Evolutionary conservation across 129 eudicot genomes (phyloP).

Genomic region (Tanacetum coccineum): DNA sequence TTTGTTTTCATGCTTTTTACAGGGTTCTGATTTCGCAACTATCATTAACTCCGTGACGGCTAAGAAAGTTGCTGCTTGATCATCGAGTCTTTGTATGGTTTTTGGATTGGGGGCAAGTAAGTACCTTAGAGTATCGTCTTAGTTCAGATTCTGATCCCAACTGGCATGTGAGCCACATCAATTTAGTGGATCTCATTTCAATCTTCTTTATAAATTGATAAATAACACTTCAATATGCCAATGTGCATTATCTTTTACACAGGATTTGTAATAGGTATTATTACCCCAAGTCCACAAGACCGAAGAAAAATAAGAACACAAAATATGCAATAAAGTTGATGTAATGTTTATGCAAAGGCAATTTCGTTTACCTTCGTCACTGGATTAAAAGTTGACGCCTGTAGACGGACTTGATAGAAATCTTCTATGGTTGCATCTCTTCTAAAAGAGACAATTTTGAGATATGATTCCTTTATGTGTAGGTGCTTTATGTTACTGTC

Average conservation of each 20-base stretch:
- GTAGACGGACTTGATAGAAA: background rate
- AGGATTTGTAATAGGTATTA: slow-evolving; percentile 26
- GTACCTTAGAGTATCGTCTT: slow-evolving; percentile 25
- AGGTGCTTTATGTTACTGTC: too few species aligned
- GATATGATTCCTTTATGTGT: too few species aligned
- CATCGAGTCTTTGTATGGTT: slow-evolving; percentile 18
- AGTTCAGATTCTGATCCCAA: slow-evolving; percentile 19
- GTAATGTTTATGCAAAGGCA: background rate
- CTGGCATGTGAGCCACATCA: slow-evolving; percentile 17
- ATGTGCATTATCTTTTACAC: slow-evolving; percentile 25
- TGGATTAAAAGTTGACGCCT: background rate
- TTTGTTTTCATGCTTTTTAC: slow-evolving; percentile 8
- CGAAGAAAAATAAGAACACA: slow-evolving; percentile 12
- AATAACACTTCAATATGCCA: slow-evolving; percentile 10
- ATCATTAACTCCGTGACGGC: slow-evolving; percentile 85
- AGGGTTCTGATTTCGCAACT: slow-evolving; percentile 96
- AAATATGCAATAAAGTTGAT: slow-evolving; percentile 27
- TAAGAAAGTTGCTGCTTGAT: slow-evolving; percentile 95
- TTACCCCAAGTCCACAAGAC: slow-evolving; percentile 26
- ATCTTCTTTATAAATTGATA: slow-evolving; percentile 12
- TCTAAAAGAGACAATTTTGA: background rate
- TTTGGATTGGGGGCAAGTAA: slow-evolving; percentile 33
- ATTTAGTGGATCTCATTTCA: slow-evolving; percentile 25
- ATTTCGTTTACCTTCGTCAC: background rate
- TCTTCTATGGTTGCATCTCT: background rate